These are phyloP conservation scores for Pinus albicaulis DNA, from an alignment of 75 land plant species.

Conservation along the genomic window DNA sequence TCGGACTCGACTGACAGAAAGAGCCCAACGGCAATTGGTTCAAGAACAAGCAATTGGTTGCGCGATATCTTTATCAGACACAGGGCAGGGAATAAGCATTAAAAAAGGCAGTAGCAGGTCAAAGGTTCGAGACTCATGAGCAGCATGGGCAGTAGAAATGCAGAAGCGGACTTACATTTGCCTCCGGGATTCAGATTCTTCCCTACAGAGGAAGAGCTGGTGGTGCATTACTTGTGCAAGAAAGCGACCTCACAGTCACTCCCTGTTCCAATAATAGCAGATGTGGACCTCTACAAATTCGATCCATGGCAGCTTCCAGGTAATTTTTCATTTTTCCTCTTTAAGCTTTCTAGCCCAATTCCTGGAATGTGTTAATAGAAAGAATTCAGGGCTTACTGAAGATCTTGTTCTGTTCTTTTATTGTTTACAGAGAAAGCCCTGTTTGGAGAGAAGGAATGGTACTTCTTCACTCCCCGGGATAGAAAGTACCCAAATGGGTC, in stretches of 20 bases:
- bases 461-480: conserved; percentile 15
- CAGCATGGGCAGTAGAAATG: conserved; percentile 9
- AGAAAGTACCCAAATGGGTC: conserved; percentile 14
- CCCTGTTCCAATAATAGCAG: conserved; percentile 34
- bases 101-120: no score
- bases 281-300: conserved; percentile 30
- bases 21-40: no score
- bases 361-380: not conserved
- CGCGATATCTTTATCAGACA: no score
- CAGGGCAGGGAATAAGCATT: no score
- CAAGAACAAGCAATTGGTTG: no score
- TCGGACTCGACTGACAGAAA: no score
- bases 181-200: conserved; percentile 34
- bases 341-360: no score
- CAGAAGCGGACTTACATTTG: conserved; percentile 21
- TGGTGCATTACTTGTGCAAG: conserved; percentile 27
- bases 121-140: no score
- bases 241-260: conserved; percentile 15
- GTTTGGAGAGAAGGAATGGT: conserved; percentile 10
- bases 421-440: conserved; percentile 8
- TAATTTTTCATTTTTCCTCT: not conserved
- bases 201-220: conserved; percentile 34
- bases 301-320: conserved; percentile 32
- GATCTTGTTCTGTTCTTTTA: not conserved
- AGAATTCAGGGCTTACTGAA: not conserved